These are phyloP conservation scores for Bretschneidera sinensis DNA, from an alignment of 345 rosid species.

Conservation along the genomic window DNA sequence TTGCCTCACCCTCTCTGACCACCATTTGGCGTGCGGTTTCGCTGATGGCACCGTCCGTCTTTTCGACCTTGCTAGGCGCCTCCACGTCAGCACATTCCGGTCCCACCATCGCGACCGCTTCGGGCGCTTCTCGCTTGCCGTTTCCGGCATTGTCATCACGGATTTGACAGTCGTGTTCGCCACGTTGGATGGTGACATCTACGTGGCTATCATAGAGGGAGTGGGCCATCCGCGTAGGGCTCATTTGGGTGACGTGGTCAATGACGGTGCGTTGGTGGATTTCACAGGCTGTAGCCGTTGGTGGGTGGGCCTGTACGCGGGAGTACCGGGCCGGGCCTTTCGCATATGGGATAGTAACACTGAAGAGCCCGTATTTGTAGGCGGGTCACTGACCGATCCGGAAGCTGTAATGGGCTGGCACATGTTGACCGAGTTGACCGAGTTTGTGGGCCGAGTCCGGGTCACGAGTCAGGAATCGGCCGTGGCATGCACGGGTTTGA, in stretches of 20 bases:
- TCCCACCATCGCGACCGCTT: slow-evolving; percentile 57
- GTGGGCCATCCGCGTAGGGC: slow-evolving; percentile 38
- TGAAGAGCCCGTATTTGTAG: slow-evolving; percentile 46
- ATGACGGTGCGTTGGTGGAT: slow-evolving; percentile 79
- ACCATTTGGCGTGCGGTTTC: slow-evolving; percentile 72
- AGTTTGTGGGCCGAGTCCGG: slow-evolving; percentile 59
- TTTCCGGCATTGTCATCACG: slow-evolving; percentile 58
- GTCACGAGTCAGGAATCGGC: slow-evolving; percentile 49
- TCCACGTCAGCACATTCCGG: slow-evolving; percentile 52
- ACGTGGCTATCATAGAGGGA: slow-evolving; percentile 48
- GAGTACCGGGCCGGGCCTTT: slow-evolving; percentile 66
- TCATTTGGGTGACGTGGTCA: slow-evolving; percentile 48
- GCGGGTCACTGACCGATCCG: slow-evolving; percentile 60
- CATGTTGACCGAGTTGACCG: slow-evolving; percentile 57
- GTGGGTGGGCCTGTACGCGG: slow-evolving; percentile 97
- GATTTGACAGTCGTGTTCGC: slow-evolving; percentile 53
- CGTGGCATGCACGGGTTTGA: slow-evolving; percentile 64
- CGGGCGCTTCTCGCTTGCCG: slow-evolving; percentile 72
- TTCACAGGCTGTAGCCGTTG: slow-evolving; percentile 67
- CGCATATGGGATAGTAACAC: slow-evolving; percentile 64
- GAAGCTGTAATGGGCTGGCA: slow-evolving; percentile 79
- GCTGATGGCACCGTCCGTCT: slow-evolving; percentile 88
- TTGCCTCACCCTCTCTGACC: slow-evolving; percentile 72
- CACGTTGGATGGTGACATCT: slow-evolving; percentile 69
- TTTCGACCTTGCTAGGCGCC: slow-evolving; percentile 49